These are phyloP conservation scores for Laetiporus sulphureus DNA, from an alignment of 1,284 basidiomycete genomes.

Conservation along the genomic window DNA sequence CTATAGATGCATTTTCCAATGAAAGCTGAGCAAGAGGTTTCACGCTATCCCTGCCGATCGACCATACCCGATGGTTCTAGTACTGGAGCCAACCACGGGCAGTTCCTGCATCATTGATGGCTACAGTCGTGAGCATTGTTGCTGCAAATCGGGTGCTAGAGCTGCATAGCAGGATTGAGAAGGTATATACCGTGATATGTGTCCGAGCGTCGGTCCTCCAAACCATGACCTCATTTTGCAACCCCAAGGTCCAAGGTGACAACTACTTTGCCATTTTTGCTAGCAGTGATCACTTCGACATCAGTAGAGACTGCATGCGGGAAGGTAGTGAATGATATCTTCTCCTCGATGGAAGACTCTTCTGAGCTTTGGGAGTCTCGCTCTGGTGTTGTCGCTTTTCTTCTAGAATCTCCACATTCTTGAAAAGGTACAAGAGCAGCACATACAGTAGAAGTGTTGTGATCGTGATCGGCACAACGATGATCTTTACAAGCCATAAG, in stretches of 20 bases:
- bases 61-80: constrained; percentile 56
- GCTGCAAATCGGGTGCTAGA: constrained; percentile 39
- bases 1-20: constrained; percentile 37
- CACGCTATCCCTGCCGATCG: constrained; percentile 35
- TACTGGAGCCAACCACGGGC: constrained; percentile 60
- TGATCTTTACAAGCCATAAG: constrained; percentile 74
- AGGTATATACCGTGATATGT: constrained; percentile 44
- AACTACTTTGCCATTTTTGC: constrained; percentile 55
- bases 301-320: constrained; percentile 76
- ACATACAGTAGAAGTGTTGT: constrained; percentile 75
- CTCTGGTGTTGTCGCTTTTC: constrained; percentile 64
- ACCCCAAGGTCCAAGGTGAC: constrained; percentile 69
- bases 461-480: constrained; percentile 77
- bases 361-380: constrained; percentile 24
- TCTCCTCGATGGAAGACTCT: constrained; percentile 35
- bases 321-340: constrained; percentile 59
- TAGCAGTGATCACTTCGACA: constrained; percentile 73
- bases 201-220: constrained; percentile 46
- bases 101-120: constrained; percentile 51
- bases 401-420: constrained; percentile 87
- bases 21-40: constrained; percentile 37
- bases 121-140: constrained; percentile 49
- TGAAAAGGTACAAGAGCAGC: constrained; percentile 84
- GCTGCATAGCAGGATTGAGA: constrained; percentile 39
- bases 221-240: constrained; percentile 72